A percentile compares a stretch with the other conserved stretches of the same genome.
phyloP scores from a whole-genome alignment of 2,329 filamentous ascomycete species.

The Penicillium sp. region DNA sequence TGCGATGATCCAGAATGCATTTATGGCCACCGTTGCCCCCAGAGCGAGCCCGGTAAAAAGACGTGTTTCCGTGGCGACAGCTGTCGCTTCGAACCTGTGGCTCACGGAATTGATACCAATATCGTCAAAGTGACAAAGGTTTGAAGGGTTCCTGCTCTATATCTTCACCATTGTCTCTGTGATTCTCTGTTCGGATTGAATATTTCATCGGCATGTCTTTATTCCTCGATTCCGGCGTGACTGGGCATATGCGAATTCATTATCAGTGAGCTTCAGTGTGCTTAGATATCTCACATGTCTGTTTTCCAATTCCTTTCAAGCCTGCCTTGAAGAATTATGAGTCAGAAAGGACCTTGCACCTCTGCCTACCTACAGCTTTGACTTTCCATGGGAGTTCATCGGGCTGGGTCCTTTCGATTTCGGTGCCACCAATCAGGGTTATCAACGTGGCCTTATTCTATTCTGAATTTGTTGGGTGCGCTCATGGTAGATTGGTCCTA shows the following conservation, averaged over 20 bases:
- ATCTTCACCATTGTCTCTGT: not conserved
- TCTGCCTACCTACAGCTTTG: too few species aligned
- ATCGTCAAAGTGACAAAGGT: slow-evolving; percentile 54
- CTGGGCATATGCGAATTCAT: slow-evolving; percentile 3
- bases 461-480: too few species aligned
- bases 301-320: too few species aligned
- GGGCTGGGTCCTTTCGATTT: too few species aligned
- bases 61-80: slow-evolving; percentile 57
- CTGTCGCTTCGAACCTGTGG: slow-evolving; percentile 57
- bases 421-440: too few species aligned
- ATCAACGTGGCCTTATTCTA: too few species aligned
- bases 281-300: too few species aligned
- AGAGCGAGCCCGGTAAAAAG: slow-evolving; percentile 51
- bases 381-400: too few species aligned
- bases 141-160: slow-evolving; percentile 17
- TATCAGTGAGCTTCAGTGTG: not conserved
- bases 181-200: not conserved
- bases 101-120: slow-evolving; percentile 58
- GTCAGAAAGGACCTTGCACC: too few species aligned
- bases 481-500: too few species aligned
- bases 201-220: not conserved
- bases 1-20: slow-evolving; percentile 62
- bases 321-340: too few species aligned
- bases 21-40: slow-evolving; percentile 62
- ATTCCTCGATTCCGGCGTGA: slow-evolving; percentile 8